Evolutionary conservation across 768 basidiomycete species (phyloP), one percentile per base, ranked within the genome.

Genomic region (Amanita polypyramis): DNA sequence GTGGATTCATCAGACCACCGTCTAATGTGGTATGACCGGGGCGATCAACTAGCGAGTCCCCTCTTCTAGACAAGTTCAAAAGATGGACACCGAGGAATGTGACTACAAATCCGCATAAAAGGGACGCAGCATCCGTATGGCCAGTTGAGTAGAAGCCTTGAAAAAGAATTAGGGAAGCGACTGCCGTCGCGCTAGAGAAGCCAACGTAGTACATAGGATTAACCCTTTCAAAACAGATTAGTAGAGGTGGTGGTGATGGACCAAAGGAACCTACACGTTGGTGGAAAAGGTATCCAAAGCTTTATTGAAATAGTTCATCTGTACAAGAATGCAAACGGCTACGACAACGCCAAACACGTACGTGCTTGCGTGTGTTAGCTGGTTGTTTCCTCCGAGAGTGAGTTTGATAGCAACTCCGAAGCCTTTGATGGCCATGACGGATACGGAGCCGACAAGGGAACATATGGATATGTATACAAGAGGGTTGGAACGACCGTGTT

Each of bases 351-450:
- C 92, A 57, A 98, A 95, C 20, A 98, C 79, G 63, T 97, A 99
- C n/a, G 96, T 99, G 61, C 89, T 92, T 32, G 86, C 82, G 60
- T 93, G 89, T 1, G 84, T 79, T 60, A 99, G 87, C 65, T 99
- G 96, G 64, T 98, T 99, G 60, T 89, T 88, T 39, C 95, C 94
- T 8, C 79, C 75, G 50, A 97, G 68, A 0, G 93, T 98, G 49
- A 99, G 76, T 65, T 98, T 98, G 58, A 99, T 77, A 2, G 96
- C 95, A 40, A 97, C 83, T 38, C 96, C 96, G 58, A 99, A 92
- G 41, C 93, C 95, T 70, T 99, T 99, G 73, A 97, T 87, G 35
- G 92, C 86, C 96, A 99, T 98, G 66, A 98, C 81, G n/a, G 91
- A 92, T 37, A 99, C 80, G 25, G 90, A 93, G 9, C 96, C 96